Conservation (phyloP, 208 protist genomes). For the Wallacemonas sp. region DNA sequence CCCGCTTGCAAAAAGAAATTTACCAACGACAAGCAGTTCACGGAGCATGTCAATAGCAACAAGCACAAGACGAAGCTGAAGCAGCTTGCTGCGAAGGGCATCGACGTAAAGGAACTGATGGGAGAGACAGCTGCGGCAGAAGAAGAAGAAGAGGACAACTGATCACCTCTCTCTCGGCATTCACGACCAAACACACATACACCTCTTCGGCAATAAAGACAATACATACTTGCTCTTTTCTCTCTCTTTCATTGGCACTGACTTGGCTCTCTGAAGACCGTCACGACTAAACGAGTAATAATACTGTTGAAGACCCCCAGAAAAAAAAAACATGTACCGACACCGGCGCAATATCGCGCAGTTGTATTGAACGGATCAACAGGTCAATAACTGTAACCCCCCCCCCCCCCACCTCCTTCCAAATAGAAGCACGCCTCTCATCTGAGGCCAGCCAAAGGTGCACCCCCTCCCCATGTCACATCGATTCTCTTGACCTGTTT, state of each 20-base stretch:
- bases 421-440: too few relatives aligned
- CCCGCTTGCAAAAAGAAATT: slow-evolving; percentile 89
- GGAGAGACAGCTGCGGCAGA: slow-evolving; percentile 26
- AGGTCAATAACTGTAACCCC: too few relatives aligned
- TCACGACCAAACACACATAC: too few relatives aligned
- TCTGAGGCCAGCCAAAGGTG: too few relatives aligned
- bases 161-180: neutral
- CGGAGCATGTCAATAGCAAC: slow-evolving; percentile 84
- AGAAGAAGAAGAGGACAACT: slow-evolving; percentile 2
- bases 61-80: slow-evolving; percentile 91
- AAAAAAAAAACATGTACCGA: neutral
- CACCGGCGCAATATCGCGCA: neutral
- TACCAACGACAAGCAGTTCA: slow-evolving; percentile 80
- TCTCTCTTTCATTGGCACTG: too few relatives aligned
- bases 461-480: too few relatives aligned
- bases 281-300: neutral
- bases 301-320: neutral
- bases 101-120: slow-evolving; percentile 74
- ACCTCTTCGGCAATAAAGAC: too few relatives aligned
- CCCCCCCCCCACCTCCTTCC: too few relatives aligned
- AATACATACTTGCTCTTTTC: too few relatives aligned
- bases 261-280: too few relatives aligned
- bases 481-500: too few relatives aligned
- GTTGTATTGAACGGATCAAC: too few relatives aligned
- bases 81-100: slow-evolving; percentile 79